phyloP scores from a whole-genome alignment of 1,284 basidiomycete genomes.

The Anthracocystis walkeri region DNA sequence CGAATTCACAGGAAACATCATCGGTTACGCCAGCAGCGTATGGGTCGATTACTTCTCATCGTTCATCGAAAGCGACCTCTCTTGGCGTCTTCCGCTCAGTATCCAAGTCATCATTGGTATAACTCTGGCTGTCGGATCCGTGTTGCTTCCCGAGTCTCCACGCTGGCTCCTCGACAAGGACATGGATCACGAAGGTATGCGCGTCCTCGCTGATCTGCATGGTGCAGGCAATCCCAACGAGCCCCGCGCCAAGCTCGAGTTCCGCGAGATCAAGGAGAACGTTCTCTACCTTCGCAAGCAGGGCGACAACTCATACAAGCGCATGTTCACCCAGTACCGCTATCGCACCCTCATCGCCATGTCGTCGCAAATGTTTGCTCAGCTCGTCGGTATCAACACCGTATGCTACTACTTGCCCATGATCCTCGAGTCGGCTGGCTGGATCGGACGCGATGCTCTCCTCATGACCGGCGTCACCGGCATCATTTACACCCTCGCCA shows the following conservation, averaged over 20 bases:
- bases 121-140: conserved; percentile 83
- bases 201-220: conserved; percentile 89
- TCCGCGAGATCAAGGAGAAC: conserved; percentile 90
- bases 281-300: conserved; percentile 60
- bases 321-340: conserved; percentile 90
- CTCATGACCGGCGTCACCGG: conserved; percentile 87
- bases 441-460: conserved; percentile 95
- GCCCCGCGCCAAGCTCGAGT: conserved; percentile 82
- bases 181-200: conserved; percentile 85
- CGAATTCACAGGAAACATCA: conserved; percentile 88
- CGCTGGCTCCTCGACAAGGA: conserved; percentile 94
- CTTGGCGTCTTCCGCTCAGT: conserved; percentile 71
- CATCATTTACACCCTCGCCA: conserved; percentile 77
- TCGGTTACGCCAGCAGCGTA: conserved; percentile 94
- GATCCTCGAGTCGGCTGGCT: conserved; percentile 79
- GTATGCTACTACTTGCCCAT: conserved; percentile 87
- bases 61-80: conserved; percentile 73
- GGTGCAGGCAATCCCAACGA: conserved; percentile 82
- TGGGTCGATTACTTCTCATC: conserved; percentile 86
- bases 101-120: conserved; percentile 78
- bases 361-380: conserved; percentile 96
- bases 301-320: conserved; percentile 82
- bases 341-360: conserved; percentile 93
- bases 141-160: conserved; percentile 92
- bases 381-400: conserved; percentile 76